These are phyloP conservation scores for Colletotrichum sp. DNA, from an alignment of 2,329 filamentous ascomycete species.

Conservation along the genomic window DNA sequence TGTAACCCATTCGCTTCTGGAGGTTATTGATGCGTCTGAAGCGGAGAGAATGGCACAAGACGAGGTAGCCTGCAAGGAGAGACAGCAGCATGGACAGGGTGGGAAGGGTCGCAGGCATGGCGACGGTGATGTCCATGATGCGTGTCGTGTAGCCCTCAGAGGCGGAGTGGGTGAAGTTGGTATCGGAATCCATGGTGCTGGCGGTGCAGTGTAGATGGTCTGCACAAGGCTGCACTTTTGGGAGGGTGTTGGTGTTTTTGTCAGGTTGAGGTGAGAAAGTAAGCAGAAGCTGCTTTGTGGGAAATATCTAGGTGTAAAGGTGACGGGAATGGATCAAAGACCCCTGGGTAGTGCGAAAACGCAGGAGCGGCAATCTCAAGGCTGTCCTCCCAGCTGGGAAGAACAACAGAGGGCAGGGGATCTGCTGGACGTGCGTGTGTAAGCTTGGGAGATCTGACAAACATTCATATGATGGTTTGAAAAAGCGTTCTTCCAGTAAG, in stretches of 20 bases:
- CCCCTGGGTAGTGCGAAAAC: not conserved
- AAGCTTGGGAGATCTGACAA: not conserved
- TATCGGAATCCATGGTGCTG: not conserved
- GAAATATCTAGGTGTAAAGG: not conserved
- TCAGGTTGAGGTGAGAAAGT: not conserved
- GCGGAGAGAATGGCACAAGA: constrained; percentile 39
- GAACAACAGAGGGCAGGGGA: not conserved
- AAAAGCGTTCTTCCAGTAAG: not conserved
- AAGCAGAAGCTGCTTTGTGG: not conserved
- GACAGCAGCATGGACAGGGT: not conserved
- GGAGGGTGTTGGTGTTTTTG: not conserved
- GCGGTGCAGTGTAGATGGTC: not conserved
- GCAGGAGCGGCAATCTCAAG: not conserved
- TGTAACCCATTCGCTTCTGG: constrained; percentile 33
- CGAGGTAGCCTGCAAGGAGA: constrained; percentile 32
- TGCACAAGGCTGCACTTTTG: not conserved
- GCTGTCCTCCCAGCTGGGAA: not conserved
- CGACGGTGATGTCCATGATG: not conserved
- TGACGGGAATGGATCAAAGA: not conserved
- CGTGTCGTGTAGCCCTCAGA: not conserved
- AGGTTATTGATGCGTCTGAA: constrained; percentile 37
- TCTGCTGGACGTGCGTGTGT: not conserved
- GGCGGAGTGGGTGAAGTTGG: not conserved
- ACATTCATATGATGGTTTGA: not conserved
- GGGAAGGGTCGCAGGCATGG: not conserved